Conservation (phyloP, 1,284 basidiomycete genomes). For the Ceratorhiza oryzae-sativae region DNA sequence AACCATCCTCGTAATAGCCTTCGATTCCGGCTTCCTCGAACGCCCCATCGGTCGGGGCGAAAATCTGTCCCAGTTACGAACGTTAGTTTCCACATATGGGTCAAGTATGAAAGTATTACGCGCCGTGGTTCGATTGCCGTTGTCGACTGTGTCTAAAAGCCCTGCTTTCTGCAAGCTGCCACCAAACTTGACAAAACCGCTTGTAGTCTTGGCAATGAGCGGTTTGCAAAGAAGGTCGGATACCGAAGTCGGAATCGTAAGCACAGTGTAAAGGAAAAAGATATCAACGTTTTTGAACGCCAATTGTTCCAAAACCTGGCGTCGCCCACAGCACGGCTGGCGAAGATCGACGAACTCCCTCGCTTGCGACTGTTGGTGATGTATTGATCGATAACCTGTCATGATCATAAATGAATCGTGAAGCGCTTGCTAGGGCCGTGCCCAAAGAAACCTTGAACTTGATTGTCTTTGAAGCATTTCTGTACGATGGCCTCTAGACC, state of each 20-base stretch:
- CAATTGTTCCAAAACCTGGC: background rate
- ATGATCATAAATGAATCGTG: no score
- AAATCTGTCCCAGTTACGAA: background rate
- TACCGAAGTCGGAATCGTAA: background rate
- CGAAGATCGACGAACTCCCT: background rate
- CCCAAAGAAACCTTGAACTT: no score
- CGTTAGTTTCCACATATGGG: background rate
- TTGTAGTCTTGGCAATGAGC: background rate
- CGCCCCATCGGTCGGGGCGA: constrained; percentile 2
- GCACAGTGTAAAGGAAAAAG: background rate
- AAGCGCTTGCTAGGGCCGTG: no score
- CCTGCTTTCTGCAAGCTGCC: background rate
- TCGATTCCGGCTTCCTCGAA: background rate
- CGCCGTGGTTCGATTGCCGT: background rate
- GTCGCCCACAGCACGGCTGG: background rate
- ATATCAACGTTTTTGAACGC: background rate
- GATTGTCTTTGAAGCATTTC: no score
- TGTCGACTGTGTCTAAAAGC: background rate
- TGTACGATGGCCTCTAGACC: background rate
- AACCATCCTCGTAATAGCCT: background rate
- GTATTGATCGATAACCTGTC: no score
- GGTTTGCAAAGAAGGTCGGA: background rate
- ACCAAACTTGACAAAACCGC: background rate
- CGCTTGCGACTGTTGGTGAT: no score
- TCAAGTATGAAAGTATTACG: background rate